A percentile compares a stretch with the other conserved stretches of the same genome.
These are phyloP conservation scores for Silene latifolia DNA, from an alignment of 148 eudicot genomes.

Conservation along the genomic window DNA sequence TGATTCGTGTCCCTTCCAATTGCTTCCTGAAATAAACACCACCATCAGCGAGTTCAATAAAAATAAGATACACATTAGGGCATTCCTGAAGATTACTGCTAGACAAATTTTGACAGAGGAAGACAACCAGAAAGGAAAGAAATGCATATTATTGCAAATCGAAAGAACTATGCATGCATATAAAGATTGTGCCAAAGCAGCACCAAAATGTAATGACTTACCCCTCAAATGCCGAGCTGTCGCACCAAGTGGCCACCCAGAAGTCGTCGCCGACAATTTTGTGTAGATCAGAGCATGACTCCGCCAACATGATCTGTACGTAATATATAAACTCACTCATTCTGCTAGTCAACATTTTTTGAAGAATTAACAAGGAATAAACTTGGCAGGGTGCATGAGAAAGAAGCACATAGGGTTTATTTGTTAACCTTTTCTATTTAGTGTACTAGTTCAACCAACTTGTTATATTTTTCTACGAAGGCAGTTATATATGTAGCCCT, in stretches of 20 bases:
- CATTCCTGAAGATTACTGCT: not conserved
- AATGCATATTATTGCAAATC: not conserved
- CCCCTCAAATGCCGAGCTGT: conserved; percentile 81
- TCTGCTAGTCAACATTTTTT: not conserved
- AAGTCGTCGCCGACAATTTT: conserved; percentile 79
- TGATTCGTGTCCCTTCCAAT: conserved; percentile 95
- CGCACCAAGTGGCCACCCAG: conserved; percentile 94
- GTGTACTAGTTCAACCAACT: not conserved
- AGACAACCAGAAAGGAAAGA: not conserved
- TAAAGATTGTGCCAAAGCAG: not conserved
- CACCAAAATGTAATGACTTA: conserved; percentile 30
- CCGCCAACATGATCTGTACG: conserved; percentile 67
- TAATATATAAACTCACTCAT: conserved; percentile 1
- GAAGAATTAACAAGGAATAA: not conserved
- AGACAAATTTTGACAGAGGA: not conserved
- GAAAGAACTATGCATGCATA: not conserved
- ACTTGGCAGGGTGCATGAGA: not conserved
- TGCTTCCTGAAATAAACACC: conserved; percentile 55
- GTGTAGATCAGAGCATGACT: conserved; percentile 83
- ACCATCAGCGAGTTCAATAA: conserved; percentile 14
- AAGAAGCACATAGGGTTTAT: not conserved
- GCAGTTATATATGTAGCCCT: not conserved
- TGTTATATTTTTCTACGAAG: not conserved
- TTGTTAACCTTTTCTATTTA: not conserved
- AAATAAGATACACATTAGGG: not conserved